Evolutionary conservation across 148 eudicot genomes (phyloP), one percentile per base, ranked within the genome.

Genomic region (Cornus kousa): DNA sequence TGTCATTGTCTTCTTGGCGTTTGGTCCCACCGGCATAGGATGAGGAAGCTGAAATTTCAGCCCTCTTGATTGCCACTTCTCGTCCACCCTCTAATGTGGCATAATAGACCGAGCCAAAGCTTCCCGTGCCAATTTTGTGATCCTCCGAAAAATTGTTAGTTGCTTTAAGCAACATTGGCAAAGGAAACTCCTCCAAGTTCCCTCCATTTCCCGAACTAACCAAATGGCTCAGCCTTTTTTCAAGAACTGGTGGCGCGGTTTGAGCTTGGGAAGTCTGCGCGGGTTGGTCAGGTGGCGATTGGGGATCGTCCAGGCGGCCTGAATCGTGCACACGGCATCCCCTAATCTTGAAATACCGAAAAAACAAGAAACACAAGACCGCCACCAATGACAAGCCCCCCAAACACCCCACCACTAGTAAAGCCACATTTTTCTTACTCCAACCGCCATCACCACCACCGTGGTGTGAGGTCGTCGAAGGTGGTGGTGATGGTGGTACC

Each of bases 101-200:
- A 1, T 33, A 85, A 72, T 95, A 95, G 6, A 95, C 99, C 1
- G 94, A 86, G 5, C 99, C 99, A 73, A 91, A 95, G 74, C 99
- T 90, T 20, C 99, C 97, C 1, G 78, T 74, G 24, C 99, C 99
- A 11, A 90, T 80, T 78, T 82, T 88, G 60, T 71, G 81, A 14
- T 91, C 97, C 9, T 85, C 87, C 0, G 97, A 90, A 76, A 95
- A 95, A 73, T 85, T 88, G 71, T 90, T 82, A 4, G 97, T 93
- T n/a, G 85, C 91, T 67, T 78, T 23, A 6, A 84, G 84, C 6
- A 95, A 78, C 1, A 69, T 64, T 68, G 88, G 84, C 16, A 95
- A 74, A 1, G 94, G n/a, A 70, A 90, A 93, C 75, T 95, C 97
- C 77, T 91, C 93, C 48, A 91, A 69, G 66, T 78, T 78, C 3